Conservation (phyloP, 495 filamentous ascomycete species). For the Neurospora sp. region DNA sequence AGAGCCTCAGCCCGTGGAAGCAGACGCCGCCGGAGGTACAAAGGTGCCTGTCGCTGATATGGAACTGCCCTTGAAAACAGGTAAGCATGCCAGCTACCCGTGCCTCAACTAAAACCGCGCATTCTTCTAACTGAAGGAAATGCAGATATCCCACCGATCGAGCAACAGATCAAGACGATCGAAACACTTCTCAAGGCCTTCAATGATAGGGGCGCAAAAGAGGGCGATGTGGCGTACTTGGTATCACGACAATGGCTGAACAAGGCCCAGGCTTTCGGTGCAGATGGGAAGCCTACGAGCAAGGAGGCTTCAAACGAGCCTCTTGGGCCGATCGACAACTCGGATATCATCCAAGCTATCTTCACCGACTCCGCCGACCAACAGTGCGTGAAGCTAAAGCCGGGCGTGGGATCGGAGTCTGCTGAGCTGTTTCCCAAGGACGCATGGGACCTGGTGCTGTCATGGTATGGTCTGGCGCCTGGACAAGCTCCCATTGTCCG, state of each 20-base stretch:
- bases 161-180: slow-evolving; percentile 70
- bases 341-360: slow-evolving; percentile 49
- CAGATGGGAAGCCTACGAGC: slow-evolving; percentile 40
- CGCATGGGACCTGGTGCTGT: slow-evolving; percentile 70
- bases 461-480: slow-evolving; percentile 69
- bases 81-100: slow-evolving; percentile 3
- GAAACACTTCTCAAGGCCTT: slow-evolving; percentile 48
- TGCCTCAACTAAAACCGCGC: background rate
- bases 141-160: slow-evolving; percentile 45
- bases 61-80: slow-evolving; percentile 12
- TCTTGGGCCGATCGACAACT: slow-evolving; percentile 82
- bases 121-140: background rate
- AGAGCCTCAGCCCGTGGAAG: background rate
- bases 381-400: slow-evolving; percentile 66
- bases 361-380: slow-evolving; percentile 36
- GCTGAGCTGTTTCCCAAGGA: slow-evolving; percentile 68
- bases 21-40: background rate
- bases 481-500: slow-evolving; percentile 66
- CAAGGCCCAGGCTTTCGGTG: slow-evolving; percentile 58
- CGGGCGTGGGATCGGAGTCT: slow-evolving; percentile 56
- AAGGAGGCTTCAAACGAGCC: slow-evolving; percentile 53
- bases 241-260: slow-evolving; percentile 73
- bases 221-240: slow-evolving; percentile 66
- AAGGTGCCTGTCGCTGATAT: background rate
- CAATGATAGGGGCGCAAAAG: slow-evolving; percentile 40